A percentile compares a stretch with the other conserved stretches of the same genome.
These are phyloP conservation scores for Chlorella ohadii DNA, from an alignment of 139 green algal genomes.

Conservation along the genomic window DNA sequence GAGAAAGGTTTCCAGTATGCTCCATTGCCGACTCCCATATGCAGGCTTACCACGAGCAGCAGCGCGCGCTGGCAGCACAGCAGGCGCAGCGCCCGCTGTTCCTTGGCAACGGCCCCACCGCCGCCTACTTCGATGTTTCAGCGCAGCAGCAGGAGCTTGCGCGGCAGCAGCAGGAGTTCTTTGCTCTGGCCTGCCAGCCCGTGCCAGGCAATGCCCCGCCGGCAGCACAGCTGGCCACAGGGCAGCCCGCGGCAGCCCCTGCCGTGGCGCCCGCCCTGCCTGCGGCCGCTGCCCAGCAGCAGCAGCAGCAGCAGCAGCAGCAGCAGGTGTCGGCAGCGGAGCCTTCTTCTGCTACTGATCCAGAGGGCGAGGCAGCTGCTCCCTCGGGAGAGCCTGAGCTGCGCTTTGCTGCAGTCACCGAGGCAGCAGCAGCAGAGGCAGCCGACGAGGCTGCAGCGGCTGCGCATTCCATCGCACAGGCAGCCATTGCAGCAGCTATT, in stretches of 20 bases:
- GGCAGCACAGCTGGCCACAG: not conserved
- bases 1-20: too few relatives aligned
- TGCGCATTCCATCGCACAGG: constrained; percentile 2
- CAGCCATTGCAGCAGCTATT: not conserved
- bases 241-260: not conserved
- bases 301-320: constrained; percentile 33
- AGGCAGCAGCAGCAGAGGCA: not conserved
- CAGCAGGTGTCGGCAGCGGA: constrained; percentile 1
- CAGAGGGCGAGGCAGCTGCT: constrained; percentile 3
- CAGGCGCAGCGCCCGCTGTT: constrained; percentile 12
- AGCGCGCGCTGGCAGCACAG: constrained; percentile 25
- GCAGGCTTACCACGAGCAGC: constrained; percentile 6
- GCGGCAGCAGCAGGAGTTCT: constrained; percentile 34
- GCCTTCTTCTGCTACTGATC: not conserved
- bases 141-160: constrained; percentile 13
- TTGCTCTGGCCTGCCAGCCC: constrained; percentile 17
- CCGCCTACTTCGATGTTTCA: constrained; percentile 16
- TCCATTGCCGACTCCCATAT: too few relatives aligned
- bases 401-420: not conserved
- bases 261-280: not conserved
- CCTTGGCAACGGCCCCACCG: constrained; percentile 9
- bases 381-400: constrained; percentile 19
- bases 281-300: not conserved
- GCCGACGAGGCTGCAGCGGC: not conserved
- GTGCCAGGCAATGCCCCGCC: not conserved